Conservation (phyloP, 805 yeast species). For the Sugiyamaella qingdaonensis region DNA sequence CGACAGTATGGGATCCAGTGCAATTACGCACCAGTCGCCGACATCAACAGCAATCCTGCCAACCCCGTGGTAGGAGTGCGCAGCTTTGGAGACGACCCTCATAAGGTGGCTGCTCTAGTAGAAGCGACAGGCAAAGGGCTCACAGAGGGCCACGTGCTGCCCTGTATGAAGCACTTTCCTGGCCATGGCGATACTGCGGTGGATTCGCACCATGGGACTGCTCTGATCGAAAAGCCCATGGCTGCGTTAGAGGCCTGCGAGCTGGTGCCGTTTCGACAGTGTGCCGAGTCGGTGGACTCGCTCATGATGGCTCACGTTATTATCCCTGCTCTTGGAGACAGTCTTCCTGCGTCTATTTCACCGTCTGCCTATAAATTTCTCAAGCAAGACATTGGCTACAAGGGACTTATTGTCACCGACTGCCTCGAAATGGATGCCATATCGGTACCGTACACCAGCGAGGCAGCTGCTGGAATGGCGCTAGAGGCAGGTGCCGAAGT, state of each 20-base stretch:
- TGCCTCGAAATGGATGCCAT: constrained; percentile 59
- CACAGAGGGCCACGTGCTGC: constrained; percentile 47
- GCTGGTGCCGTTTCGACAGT: constrained; percentile 45
- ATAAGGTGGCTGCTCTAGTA: constrained; percentile 49
- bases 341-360: constrained; percentile 54
- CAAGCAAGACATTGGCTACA: constrained; percentile 44
- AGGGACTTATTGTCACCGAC: constrained; percentile 55
- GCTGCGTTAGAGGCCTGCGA: constrained; percentile 47
- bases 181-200: constrained; percentile 58
- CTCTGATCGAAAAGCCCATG: constrained; percentile 50
- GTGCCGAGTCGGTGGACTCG: constrained; percentile 47
- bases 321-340: constrained; percentile 45
- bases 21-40: constrained; percentile 55
- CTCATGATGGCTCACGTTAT: constrained; percentile 56
- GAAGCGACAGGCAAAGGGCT: constrained; percentile 47
- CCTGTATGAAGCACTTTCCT: constrained; percentile 59
- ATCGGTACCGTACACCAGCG: constrained; percentile 51
- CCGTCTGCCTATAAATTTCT: constrained; percentile 49
- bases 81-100: constrained; percentile 52
- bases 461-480: constrained; percentile 56
- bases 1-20: constrained; percentile 48
- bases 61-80: constrained; percentile 56
- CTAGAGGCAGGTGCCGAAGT: constrained; percentile 57
- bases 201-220: constrained; percentile 50
- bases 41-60: constrained; percentile 49